Evolutionary conservation across 441 rosid species (phyloP).

Genomic region (Breynia disticha): DNA sequence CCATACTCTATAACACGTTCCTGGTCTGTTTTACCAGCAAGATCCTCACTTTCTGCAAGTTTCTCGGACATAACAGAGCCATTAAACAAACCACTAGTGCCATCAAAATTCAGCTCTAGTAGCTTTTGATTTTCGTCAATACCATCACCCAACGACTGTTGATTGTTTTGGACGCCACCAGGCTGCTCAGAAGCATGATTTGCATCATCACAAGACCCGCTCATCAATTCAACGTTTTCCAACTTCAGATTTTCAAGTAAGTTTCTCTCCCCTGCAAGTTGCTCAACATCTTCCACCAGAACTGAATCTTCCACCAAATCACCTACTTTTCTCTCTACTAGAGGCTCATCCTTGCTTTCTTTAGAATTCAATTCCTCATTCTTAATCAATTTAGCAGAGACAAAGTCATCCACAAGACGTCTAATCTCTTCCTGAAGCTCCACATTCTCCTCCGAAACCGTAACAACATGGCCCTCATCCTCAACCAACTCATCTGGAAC

Average conservation of each 20-base stretch:
- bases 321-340: slow-evolving; percentile 14
- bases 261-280: neutral
- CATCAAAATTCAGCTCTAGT: neutral
- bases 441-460: slow-evolving; percentile 2
- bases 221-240: slow-evolving; percentile 1
- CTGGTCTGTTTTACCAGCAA: slow-evolving; percentile 15
- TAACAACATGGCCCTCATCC: slow-evolving; percentile 2
- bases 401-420: neutral
- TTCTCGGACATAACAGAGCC: slow-evolving; percentile 4
- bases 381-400: neutral
- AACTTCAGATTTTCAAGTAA: slow-evolving; percentile 6
- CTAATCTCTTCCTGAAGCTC: neutral
- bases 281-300: too few relatives aligned
- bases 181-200: too few relatives aligned
- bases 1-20: slow-evolving; percentile 19
- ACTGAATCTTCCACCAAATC: neutral
- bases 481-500: slow-evolving; percentile 2
- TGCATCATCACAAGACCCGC: too few relatives aligned
- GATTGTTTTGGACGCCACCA: too few relatives aligned
- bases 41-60: slow-evolving; percentile 11
- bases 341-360: slow-evolving; percentile 4
- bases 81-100: neutral
- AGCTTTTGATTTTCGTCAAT: neutral
- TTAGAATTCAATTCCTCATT: neutral
- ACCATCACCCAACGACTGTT: neutral